Evolutionary conservation across 78 protist species (phyloP).

Genomic region (Bodo saltans): DNA sequence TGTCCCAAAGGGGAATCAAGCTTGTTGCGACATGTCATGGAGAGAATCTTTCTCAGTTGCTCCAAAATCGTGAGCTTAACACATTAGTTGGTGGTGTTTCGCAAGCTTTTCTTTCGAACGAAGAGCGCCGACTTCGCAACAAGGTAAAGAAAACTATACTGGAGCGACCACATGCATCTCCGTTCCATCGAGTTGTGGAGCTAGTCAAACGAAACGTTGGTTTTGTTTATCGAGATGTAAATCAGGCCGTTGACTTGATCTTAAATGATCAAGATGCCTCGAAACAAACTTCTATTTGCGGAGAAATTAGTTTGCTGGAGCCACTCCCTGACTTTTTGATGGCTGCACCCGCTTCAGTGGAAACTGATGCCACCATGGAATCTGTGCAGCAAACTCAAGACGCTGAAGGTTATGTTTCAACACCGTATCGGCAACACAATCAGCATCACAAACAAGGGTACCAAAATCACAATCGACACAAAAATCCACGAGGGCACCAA

Average conservation of each 20-base stretch:
- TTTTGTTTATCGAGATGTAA: not conserved
- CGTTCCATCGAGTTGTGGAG: not conserved
- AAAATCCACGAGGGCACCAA: no score
- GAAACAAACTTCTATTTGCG: no score
- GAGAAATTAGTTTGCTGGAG: no score
- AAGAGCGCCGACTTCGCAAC: not conserved
- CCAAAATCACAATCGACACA: no score
- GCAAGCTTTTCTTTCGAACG: not conserved
- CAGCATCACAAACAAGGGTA: no score
- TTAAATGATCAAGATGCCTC: not conserved
- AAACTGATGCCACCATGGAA: no score
- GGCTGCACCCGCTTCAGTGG: no score
- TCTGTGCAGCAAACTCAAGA: no score
- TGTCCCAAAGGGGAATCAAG: not conserved
- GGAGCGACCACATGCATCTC: not conserved
- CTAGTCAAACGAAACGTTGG: not conserved
- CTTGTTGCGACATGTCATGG: slow-evolving; percentile 10
- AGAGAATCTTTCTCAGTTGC: not conserved
- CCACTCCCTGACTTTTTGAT: no score
- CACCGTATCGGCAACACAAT: no score
- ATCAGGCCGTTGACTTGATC: not conserved
- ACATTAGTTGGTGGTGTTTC: not conserved
- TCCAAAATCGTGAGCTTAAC: not conserved
- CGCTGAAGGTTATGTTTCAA: no score
- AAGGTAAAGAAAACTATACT: not conserved